phyloP scores from a whole-genome alignment of 306 rosid genomes.

The Glycyrrhiza uralensis region DNA sequence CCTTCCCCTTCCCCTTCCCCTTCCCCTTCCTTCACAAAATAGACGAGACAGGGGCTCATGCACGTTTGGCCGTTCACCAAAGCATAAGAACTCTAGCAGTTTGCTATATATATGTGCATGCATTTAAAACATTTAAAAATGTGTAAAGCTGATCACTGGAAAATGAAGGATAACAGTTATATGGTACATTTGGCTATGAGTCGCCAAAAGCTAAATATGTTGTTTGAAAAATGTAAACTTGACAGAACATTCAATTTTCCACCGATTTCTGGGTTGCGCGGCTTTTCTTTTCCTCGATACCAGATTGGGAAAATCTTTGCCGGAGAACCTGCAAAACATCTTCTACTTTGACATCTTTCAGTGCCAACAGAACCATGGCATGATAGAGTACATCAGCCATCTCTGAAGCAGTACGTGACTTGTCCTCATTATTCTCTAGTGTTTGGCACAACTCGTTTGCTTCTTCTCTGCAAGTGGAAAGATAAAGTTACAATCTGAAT shows the following conservation, averaged over 20 bases:
- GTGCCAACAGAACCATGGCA: constrained; percentile 67
- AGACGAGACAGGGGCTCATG: no score
- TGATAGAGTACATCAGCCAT: constrained; percentile 86
- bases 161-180: not conserved
- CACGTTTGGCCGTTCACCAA: no score
- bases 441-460: constrained; percentile 80
- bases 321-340: constrained; percentile 74
- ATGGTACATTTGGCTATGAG: constrained; percentile 2
- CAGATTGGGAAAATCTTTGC: constrained; percentile 76
- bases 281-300: constrained; percentile 73
- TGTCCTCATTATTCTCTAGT: constrained; percentile 65
- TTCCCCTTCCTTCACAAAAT: no score
- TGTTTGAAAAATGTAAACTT: not conserved
- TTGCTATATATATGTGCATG: constrained; percentile 9
- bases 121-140: not conserved
- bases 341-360: constrained; percentile 70
- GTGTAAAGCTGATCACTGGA: not conserved
- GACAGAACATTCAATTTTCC: constrained; percentile 18
- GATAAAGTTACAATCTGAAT: not conserved
- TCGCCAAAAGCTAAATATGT: not conserved
- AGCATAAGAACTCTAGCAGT: not conserved
- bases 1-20: no score
- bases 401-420: constrained; percentile 69
- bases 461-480: constrained; percentile 59
- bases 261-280: constrained; percentile 27